Conservation (phyloP, 257 asterid genomes). For the Cordia subcordata region DNA sequence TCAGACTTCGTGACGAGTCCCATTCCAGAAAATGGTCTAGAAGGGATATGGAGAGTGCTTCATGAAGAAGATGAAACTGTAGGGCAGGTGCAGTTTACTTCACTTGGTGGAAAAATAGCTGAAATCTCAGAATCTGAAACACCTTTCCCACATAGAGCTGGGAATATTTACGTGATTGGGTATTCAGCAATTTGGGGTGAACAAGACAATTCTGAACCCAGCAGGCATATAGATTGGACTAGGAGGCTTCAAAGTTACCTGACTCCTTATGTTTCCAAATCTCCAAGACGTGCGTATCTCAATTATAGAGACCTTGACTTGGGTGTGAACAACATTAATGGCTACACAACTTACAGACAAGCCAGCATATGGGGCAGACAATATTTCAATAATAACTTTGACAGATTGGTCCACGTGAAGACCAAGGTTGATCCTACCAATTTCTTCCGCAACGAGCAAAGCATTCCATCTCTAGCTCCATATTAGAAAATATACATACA, state of each 20-base stretch:
- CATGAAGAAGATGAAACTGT: background rate
- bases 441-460: background rate
- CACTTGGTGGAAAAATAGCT: background rate
- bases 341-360: background rate
- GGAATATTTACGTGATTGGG: background rate
- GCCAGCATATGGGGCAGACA: background rate
- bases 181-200: background rate
- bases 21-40: background rate
- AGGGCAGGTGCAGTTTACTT: background rate
- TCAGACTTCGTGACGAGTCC: background rate
- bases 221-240: background rate
- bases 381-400: background rate
- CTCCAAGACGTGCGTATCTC: background rate
- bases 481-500: too few species aligned
- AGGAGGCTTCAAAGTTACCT: background rate
- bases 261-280: background rate
- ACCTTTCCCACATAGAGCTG: background rate
- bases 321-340: background rate
- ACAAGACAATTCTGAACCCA: background rate
- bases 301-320: slow-evolving; percentile 2
- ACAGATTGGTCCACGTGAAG: background rate
- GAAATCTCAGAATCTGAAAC: slow-evolving; percentile 1
- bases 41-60: background rate
- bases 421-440: background rate
- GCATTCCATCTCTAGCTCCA: background rate